Conservation (phyloP, 257 asterid species). For the Solanum piurae region DNA sequence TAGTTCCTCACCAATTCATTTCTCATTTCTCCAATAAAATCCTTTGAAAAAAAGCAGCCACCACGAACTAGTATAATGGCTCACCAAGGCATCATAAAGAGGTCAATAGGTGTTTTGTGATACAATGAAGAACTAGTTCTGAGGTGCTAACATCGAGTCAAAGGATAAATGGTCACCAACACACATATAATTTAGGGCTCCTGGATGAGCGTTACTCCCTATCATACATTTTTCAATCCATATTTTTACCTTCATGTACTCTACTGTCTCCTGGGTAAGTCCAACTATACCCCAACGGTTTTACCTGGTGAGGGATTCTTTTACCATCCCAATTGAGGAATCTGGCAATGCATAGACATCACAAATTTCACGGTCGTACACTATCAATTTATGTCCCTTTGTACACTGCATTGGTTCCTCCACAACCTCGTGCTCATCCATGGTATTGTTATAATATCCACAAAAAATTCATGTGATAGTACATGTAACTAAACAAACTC, state of each 20-base stretch:
- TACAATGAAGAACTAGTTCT: too few relatives aligned
- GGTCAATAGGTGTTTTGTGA: background rate
- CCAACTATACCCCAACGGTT: too few relatives aligned
- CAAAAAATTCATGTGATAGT: too few relatives aligned
- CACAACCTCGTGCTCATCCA: background rate
- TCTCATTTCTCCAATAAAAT: background rate
- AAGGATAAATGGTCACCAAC: background rate
- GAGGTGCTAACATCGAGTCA: background rate
- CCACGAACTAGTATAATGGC: background rate
- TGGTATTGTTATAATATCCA: too few relatives aligned
- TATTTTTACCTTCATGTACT: background rate
- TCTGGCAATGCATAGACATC: too few relatives aligned
- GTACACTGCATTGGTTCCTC: background rate
- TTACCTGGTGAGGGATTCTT: background rate
- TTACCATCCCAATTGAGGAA: background rate
- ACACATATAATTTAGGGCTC: background rate
- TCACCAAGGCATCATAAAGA: background rate
- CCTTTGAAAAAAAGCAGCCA: too few relatives aligned
- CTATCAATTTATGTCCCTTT: background rate
- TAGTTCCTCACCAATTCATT: background rate
- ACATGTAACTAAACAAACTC: too few relatives aligned
- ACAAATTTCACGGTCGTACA: fast-evolving
- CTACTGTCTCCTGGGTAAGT: background rate
- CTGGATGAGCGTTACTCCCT: background rate
- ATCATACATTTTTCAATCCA: background rate